A percentile compares a stretch with the other conserved stretches of the same genome.
These are phyloP conservation scores for Talaromyces sp. DNA, from an alignment of 2,329 filamentous ascomycete genomes.

Conservation along the genomic window DNA sequence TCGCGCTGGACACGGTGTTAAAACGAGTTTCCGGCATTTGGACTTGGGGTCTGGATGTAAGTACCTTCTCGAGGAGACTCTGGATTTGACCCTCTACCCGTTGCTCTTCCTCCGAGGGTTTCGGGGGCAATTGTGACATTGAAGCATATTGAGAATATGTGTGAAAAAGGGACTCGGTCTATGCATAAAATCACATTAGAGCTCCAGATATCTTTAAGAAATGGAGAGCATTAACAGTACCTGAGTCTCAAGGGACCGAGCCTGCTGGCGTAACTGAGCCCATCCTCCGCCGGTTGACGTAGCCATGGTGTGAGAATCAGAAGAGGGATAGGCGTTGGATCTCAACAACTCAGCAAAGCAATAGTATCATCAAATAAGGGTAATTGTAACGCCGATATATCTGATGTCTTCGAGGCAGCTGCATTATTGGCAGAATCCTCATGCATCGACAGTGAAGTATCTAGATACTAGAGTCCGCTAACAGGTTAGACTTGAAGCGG, in stretches of 20 bases:
- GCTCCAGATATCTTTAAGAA: background rate
- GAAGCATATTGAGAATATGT: constrained; percentile 87
- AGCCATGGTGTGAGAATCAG: constrained; percentile 42
- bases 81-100: constrained; percentile 74
- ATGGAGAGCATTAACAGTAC: constrained; percentile 44
- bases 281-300: constrained; percentile 64
- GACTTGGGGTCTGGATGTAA: background rate
- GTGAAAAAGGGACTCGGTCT: constrained; percentile 71
- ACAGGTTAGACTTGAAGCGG: constrained; percentile 1
- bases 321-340: background rate
- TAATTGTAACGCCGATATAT: background rate
- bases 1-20: constrained; percentile 59
- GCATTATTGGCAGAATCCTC: background rate
- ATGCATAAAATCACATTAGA: constrained; percentile 3
- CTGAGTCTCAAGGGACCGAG: constrained; percentile 81
- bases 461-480: background rate
- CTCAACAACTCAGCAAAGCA: background rate
- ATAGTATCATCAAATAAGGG: background rate
- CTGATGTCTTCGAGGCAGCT: background rate
- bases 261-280: constrained; percentile 91
- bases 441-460: background rate
- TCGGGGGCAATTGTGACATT: constrained; percentile 69
- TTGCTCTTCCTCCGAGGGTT: constrained; percentile 79
- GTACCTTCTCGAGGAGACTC: constrained; percentile 76
- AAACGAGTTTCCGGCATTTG: constrained; percentile 10